These are phyloP conservation scores for Fonsecaea pugnacius DNA, from an alignment of 2,329 filamentous ascomycete genomes.

Conservation along the genomic window DNA sequence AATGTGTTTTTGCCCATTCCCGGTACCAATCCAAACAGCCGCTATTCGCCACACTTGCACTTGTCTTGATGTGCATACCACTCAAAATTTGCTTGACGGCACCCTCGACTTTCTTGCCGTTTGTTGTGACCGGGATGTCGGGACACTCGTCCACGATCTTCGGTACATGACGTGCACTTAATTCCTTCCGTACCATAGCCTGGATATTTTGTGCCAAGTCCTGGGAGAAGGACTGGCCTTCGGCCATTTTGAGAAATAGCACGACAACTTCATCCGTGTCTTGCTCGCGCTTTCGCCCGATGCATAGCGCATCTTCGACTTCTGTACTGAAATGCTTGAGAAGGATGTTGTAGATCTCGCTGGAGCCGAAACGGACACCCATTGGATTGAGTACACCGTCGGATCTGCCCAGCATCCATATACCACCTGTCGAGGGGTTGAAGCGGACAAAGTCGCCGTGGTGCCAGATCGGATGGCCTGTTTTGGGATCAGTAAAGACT, in stretches of 20 bases:
- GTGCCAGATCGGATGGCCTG: constrained; percentile 70
- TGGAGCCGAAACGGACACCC: constrained; percentile 87
- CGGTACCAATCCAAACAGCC: constrained; percentile 88
- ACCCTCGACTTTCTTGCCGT: constrained; percentile 98
- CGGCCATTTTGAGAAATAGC: constrained; percentile 78
- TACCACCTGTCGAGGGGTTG: constrained; percentile 72
- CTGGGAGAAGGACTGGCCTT: constrained; percentile 61
- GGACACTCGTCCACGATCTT: constrained; percentile 79
- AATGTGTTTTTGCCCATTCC: constrained; percentile 63
- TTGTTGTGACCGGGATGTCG: constrained; percentile 87
- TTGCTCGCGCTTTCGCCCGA: constrained; percentile 72
- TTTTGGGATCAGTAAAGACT: constrained; percentile 59
- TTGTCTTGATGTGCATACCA: constrained; percentile 82
- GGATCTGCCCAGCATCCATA: constrained; percentile 88
- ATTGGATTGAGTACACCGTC: constrained; percentile 92
- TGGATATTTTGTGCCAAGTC: constrained; percentile 69
- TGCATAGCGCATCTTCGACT: constrained; percentile 83
- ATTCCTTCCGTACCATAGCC: constrained; percentile 70
- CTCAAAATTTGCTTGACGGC: constrained; percentile 96
- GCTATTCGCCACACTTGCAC: constrained; percentile 90
- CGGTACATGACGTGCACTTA: constrained; percentile 89
- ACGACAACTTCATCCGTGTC: constrained; percentile 86
- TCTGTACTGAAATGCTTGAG: constrained; percentile 78
- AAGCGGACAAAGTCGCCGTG: constrained; percentile 88
- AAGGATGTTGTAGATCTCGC: constrained; percentile 96